Base-by-base conservation (phyloP, 768 basidiomycete genomes). In the Agrocybe praecox region DNA sequence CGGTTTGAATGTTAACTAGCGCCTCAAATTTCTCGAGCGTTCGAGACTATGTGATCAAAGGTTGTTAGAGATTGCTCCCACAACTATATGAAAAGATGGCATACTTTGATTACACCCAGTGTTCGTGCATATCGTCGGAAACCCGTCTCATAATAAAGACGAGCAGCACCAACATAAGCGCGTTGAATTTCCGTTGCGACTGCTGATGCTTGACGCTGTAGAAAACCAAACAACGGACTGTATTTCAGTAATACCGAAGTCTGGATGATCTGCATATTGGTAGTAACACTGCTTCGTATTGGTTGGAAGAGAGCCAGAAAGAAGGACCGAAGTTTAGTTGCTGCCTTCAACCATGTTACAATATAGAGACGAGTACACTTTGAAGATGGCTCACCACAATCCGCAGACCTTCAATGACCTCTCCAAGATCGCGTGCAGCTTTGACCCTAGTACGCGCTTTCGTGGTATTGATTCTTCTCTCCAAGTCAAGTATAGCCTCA, bases 81-180 rank as follows among this genome's bases (percentile, higher is more conserved):
- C 34, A 32, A 8, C 47, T 21, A 52, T n/a, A 53, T 50, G 26
- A 56, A 21, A 42, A 17, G 23, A 12, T 11, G 45, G 44, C 74
- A 48, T 44, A 90, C 90, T 80, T 90, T 92, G 50, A 98, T 80
- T 72, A 80, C 85, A 33, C 86, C 83, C 46, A 99, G 76, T 66
- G 88, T 89, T 45, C 97, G 80, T 21, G 87, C 81, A 69, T 98
- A 99, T 43, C 97, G 77, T 59, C 97, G 78, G 69, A 98, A 96
- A 0, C 90, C 93, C 19, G 97, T 98, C 74, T 99, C 97, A 57
- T 94, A 98, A 69, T 97, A 99, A 19, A 92, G 82, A 40, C 95
- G 86, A 14, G 92, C 89, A 23, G 90, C 85, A 32, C 83, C 83
- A 24, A 90, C 75, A 69, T 99, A 99, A 2, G 92, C 88, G 50